phyloP scores from a whole-genome alignment of 1,284 basidiomycete genomes.

The Agaricales sp. region DNA sequence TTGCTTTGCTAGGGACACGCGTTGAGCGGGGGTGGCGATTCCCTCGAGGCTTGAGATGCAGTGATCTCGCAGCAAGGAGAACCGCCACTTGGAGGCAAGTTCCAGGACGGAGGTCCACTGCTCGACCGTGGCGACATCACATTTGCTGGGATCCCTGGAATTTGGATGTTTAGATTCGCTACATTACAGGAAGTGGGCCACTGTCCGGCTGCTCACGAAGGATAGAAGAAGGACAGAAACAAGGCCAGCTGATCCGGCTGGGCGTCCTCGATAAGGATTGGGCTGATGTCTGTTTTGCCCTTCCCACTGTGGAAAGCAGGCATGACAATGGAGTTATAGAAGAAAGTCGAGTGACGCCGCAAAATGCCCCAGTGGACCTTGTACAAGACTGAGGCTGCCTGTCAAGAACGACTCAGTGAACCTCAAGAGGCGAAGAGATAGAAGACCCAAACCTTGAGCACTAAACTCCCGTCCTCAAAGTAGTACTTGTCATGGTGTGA shows the following conservation, averaged over 20 bases:
- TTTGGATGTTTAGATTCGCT: no score
- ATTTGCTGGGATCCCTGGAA: neutral
- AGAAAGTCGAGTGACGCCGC: neutral
- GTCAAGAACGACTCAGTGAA: neutral
- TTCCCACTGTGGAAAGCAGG: neutral
- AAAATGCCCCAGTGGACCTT: neutral
- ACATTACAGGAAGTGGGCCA: neutral
- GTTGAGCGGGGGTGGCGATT: slow-evolving; percentile 14
- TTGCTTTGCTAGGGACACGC: slow-evolving; percentile 14
- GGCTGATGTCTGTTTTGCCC: neutral
- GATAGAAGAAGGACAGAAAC: neutral
- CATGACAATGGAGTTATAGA: neutral
- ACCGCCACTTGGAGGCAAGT: slow-evolving; percentile 20
- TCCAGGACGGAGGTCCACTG: slow-evolving; percentile 26
- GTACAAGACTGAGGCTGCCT: neutral
- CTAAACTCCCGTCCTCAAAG: neutral
- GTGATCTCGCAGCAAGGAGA: slow-evolving; percentile 16
- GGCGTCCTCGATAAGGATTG: neutral
- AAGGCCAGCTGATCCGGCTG: neutral
- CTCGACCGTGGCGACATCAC: slow-evolving; percentile 11
- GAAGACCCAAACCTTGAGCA: neutral
- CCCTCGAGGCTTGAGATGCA: slow-evolving; percentile 14
- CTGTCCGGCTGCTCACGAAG: neutral
- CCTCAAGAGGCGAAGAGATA: neutral
- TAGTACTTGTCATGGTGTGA: neutral